Conservation (phyloP, 192 early-diverging fungal species). For the Umbelopsis ramanniana region DNA sequence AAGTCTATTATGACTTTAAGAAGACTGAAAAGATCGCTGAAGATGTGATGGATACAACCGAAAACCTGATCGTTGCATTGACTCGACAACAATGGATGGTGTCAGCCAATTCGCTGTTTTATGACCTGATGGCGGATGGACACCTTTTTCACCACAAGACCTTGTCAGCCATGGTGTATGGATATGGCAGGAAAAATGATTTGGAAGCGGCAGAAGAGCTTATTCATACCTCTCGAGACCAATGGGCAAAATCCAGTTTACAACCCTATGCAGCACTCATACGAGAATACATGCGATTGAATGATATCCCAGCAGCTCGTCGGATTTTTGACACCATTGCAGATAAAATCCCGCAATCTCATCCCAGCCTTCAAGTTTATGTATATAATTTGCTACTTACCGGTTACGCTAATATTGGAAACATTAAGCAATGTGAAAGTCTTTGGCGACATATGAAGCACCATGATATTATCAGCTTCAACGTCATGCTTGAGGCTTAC, state of each 20-base stretch:
- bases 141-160: conserved; percentile 2
- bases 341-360: not conserved
- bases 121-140: conserved; percentile 24
- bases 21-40: not conserved
- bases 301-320: not conserved
- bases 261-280: conserved; percentile 5
- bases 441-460: conserved; percentile 6
- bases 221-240: not conserved
- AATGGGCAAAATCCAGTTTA: no score
- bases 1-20: conserved; percentile 22
- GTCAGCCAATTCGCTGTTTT: conserved; percentile 20
- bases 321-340: conserved; percentile 7
- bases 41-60: not conserved
- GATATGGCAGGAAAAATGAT: not conserved
- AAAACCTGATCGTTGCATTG: not conserved
- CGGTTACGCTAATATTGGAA: not conserved
- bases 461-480: not conserved
- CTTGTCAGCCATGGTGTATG: not conserved
- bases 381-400: conserved; percentile 9
- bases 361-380: not conserved
- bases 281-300: conserved; percentile 15
- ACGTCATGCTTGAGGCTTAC: conserved; percentile 4
- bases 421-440: not conserved
- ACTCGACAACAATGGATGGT: not conserved
- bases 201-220: conserved; percentile 19